Evolutionary conservation across 2,329 filamentous ascomycete genomes (phyloP).

Genomic region (Thielaviopsis cerberus): DNA sequence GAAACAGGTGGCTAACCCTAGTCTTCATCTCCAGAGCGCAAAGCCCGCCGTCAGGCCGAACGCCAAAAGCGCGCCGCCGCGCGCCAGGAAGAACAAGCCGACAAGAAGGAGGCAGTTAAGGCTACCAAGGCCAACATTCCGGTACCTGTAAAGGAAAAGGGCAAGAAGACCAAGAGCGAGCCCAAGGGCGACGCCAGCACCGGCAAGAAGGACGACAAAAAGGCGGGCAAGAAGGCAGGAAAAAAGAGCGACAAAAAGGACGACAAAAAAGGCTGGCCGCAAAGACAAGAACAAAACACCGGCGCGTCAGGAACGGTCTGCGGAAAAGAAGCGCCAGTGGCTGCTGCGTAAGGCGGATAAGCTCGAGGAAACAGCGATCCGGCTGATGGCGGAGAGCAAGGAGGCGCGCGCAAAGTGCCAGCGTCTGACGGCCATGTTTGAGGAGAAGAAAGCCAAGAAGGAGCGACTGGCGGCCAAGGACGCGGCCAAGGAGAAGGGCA

Average conservation of each 20-base stretch:
- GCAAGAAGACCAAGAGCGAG: not conserved
- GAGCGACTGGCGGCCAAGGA: conserved; percentile 14
- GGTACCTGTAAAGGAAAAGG: not conserved
- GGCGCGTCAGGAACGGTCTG: conserved; percentile 15
- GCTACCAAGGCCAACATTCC: conserved; percentile 1
- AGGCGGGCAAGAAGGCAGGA: conserved; percentile 13
- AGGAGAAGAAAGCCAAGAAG: conserved; percentile 14
- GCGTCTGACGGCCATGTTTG: conserved; percentile 11
- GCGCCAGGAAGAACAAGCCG: conserved; percentile 1
- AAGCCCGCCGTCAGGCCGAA: conserved; percentile 11
- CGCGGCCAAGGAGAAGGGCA: conserved; percentile 12
- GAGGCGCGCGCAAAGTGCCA: conserved; percentile 5
- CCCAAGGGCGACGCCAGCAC: too few relatives aligned
- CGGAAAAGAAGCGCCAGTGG: conserved; percentile 22
- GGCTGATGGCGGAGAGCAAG: conserved; percentile 18
- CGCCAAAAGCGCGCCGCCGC: conserved; percentile 7
- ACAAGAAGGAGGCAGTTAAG: not conserved
- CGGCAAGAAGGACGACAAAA: not conserved
- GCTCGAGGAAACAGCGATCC: conserved; percentile 23
- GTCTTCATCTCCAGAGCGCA: conserved; percentile 4
- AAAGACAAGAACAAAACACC: not conserved
- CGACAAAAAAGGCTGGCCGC: conserved; percentile 18
- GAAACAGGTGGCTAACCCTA: too few relatives aligned
- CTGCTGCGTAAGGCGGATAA: conserved; percentile 23
- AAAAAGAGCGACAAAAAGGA: conserved; percentile 17